Percentiles rank a stretch among this genome's conserved stretches.
phyloP scores from a whole-genome alignment of 257 asterid species.

The Cordia subcordata region DNA sequence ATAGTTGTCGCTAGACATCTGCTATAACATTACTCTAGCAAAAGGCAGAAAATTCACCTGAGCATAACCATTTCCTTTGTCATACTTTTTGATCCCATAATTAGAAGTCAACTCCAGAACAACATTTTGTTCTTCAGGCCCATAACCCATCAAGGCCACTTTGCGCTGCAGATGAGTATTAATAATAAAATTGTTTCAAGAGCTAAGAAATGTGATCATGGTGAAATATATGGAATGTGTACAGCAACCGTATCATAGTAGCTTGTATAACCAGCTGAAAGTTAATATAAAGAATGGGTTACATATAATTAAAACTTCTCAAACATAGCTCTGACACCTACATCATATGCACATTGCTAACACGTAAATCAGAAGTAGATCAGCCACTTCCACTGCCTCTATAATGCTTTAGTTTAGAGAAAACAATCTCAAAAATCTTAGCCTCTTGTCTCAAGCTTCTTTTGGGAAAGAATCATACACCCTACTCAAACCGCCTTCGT shows the following conservation, averaged over 20 bases:
- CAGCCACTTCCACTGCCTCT: too few species aligned
- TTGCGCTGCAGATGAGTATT: slow-evolving; percentile 38
- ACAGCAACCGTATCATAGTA: background rate
- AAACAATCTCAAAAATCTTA: too few species aligned
- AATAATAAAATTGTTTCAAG: background rate
- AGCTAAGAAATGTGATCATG: background rate
- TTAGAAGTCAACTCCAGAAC: slow-evolving; percentile 67
- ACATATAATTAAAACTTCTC: too few species aligned
- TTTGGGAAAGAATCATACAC: too few species aligned
- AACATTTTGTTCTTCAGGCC: slow-evolving; percentile 66
- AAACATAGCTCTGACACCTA: too few species aligned
- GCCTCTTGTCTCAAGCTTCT: too few species aligned
- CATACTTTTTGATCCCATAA: slow-evolving; percentile 59
- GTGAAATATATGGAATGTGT: background rate
- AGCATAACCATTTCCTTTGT: slow-evolving; percentile 78
- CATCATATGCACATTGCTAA: too few species aligned
- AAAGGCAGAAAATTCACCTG: slow-evolving; percentile 39
- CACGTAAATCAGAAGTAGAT: too few species aligned
- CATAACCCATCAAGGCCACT: slow-evolving; percentile 73
- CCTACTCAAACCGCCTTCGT: too few species aligned
- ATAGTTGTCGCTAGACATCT: background rate
- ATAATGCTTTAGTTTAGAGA: too few species aligned
- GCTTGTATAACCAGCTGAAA: too few species aligned
- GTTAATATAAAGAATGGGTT: too few species aligned
- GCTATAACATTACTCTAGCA: background rate